These are phyloP conservation scores for Linum lewisii DNA, from an alignment of 345 rosid species.

Conservation along the genomic window DNA sequence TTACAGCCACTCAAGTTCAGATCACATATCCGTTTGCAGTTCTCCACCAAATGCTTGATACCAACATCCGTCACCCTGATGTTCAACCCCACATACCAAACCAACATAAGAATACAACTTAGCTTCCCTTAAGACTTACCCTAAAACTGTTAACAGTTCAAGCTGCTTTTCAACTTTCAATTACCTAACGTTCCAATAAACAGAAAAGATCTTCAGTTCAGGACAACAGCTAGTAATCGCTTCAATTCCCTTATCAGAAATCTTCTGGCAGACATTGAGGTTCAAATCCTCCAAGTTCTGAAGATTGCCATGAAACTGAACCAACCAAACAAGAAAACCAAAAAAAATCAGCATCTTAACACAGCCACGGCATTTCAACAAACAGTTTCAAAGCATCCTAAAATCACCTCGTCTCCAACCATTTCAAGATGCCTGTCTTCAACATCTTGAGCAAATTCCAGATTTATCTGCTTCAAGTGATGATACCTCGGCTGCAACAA, in stretches of 20 bases:
- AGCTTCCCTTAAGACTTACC: slow-evolving; percentile 2
- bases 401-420: slow-evolving; percentile 35
- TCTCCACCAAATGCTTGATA: slow-evolving; percentile 52
- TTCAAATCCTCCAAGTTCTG: slow-evolving; percentile 59
- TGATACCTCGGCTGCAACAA: slow-evolving; percentile 58
- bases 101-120: not conserved
- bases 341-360: not conserved
- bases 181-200: slow-evolving; percentile 95
- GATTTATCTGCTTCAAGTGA: slow-evolving; percentile 57
- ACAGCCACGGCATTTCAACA: not conserved
- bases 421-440: slow-evolving; percentile 62
- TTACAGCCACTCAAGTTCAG: slow-evolving; percentile 92
- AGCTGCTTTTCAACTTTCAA: slow-evolving; percentile 10
- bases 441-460: slow-evolving; percentile 78
- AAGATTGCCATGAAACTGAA: slow-evolving; percentile 50
- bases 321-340: slow-evolving; percentile 6
- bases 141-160: not conserved
- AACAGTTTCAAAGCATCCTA: not conserved
- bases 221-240: slow-evolving; percentile 53
- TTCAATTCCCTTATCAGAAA: slow-evolving; percentile 75
- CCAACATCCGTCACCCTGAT: slow-evolving; percentile 62
- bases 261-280: slow-evolving; percentile 91
- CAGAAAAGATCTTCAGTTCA: slow-evolving; percentile 58
- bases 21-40: slow-evolving; percentile 53
- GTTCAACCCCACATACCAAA: slow-evolving; percentile 9